These are phyloP conservation scores for Lentinus tigrinus DNA, from an alignment of 768 basidiomycete genomes.

Conservation along the genomic window DNA sequence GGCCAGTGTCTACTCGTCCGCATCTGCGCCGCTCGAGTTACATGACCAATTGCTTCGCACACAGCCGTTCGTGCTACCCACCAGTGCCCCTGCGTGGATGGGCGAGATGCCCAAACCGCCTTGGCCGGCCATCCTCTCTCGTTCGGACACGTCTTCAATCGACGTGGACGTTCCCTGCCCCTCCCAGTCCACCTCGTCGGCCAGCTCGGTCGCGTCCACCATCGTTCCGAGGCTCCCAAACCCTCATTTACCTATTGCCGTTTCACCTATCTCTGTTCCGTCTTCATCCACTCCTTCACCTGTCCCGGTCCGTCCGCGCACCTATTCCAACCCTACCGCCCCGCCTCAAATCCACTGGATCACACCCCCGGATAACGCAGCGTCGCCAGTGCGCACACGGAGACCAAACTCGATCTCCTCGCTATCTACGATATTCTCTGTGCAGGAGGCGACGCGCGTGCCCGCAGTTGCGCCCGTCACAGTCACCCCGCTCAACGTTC, in stretches of 20 bases:
- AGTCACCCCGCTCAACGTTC: conserved; percentile 5
- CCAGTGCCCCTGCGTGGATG: conserved; percentile 19
- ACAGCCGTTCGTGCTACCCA: conserved; percentile 23
- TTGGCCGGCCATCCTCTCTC: neutral
- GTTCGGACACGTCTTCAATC: neutral
- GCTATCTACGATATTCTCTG: neutral
- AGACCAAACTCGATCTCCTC: conserved; percentile 5
- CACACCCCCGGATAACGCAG: neutral
- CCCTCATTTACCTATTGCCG: neutral
- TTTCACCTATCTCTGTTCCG: neutral
- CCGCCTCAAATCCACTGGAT: conserved; percentile 14
- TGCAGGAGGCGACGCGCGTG: neutral
- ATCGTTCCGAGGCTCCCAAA: neutral
- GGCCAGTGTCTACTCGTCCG: conserved; percentile 36
- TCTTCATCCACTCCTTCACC: neutral
- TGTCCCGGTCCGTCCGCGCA: neutral
- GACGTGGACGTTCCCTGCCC: neutral
- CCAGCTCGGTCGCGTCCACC: neutral
- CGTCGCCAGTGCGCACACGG: neutral
- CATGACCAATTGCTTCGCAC: conserved; percentile 22
- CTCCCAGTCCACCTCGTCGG: neutral
- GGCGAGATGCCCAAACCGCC: conserved; percentile 3
- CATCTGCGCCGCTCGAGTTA: conserved; percentile 32
- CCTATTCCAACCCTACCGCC: neutral
- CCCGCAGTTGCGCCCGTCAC: neutral